These are phyloP conservation scores for Leptosphaerulina australis DNA, from an alignment of 2,329 filamentous ascomycete species.

Conservation along the genomic window DNA sequence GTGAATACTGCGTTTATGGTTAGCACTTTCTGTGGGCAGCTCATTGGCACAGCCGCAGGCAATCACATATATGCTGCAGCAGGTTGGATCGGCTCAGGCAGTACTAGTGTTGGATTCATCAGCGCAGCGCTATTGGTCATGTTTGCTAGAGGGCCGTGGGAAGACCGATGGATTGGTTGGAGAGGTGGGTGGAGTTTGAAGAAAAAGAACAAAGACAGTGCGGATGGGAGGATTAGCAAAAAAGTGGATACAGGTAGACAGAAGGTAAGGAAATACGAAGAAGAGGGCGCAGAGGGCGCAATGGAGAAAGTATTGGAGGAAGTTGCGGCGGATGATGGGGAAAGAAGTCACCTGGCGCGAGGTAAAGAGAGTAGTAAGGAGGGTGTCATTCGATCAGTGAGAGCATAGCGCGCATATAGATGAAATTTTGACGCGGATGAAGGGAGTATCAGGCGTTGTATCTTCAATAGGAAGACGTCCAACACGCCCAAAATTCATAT, in stretches of 20 bases:
- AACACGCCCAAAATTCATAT: neutral
- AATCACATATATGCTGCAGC: constrained; percentile 61
- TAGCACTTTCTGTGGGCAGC: constrained; percentile 73
- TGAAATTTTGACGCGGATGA: too few relatives aligned
- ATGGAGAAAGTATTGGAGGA: constrained; percentile 31
- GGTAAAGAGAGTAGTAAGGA: constrained; percentile 22
- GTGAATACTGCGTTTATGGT: constrained; percentile 87
- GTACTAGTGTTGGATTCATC: constrained; percentile 62
- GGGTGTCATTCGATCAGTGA: constrained; percentile 19
- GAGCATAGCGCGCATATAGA: constrained; percentile 15
- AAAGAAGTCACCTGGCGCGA: constrained; percentile 24
- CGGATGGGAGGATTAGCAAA: constrained; percentile 49
- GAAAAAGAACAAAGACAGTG: constrained; percentile 50
- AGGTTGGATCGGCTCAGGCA: constrained; percentile 64
- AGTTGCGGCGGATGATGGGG: constrained; percentile 40
- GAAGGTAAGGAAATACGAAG: constrained; percentile 24
- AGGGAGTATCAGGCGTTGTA: too few relatives aligned
- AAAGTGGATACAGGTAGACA: constrained; percentile 15
- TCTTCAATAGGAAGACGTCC: too few relatives aligned
- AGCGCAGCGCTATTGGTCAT: constrained; percentile 56
- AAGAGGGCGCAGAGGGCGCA: constrained; percentile 27
- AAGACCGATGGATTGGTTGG: constrained; percentile 66
- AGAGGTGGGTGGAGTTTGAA: constrained; percentile 60
- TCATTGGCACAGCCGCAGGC: constrained; percentile 66
- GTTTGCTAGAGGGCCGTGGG: constrained; percentile 60